Evolutionary conservation across 495 filamentous ascomycete species (phyloP), one percentile per base, ranked within the genome.

Genomic region (Extremus antarcticus): DNA sequence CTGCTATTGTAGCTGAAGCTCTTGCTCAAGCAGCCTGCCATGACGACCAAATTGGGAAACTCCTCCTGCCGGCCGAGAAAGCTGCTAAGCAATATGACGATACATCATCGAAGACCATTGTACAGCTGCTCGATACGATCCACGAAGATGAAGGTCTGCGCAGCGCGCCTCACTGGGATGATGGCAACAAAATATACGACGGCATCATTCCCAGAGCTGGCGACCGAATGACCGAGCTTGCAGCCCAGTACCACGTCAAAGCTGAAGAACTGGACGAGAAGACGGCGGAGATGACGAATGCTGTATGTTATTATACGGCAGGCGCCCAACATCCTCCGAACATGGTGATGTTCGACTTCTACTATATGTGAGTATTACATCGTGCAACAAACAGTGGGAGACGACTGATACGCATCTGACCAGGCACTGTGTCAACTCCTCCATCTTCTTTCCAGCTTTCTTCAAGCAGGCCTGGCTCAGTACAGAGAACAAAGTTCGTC

Each of bases 1-100:
- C 86, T 2, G 86, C 85, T 38, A 81, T 95, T 40, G 74, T 94
- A 17, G 86, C 88, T 1, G 82, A 92, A 74, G 90, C 71, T 1
- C 74, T 94, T 4, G 87, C 90, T 2, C 81, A 91, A 71, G 72
- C 85, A 9, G 80, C 83, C 2, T 76, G 86, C 7, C 83, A 87
- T 60, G 68, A 71, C 0, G 63, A 73, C 39, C 76, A 75, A 64
- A 64, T 84, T 4, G 59, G 25, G 16, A 51, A 48, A 13, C 76
- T 80, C 50, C 68, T 92, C 21, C 46, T 74, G 0, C 68, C 63
- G 0, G 70, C 75, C 0, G 86, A 91, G 62, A 65, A 75, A 60
- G 67, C 69, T 16, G 74, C 79, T 0, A 64, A 64, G 47, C 51
- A 58, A 56, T 3, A 56, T 55, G 45, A 65, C 50, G 24, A 47